Evolutionary conservation across 1,284 basidiomycete genomes (phyloP).

Genomic region (Cystobasidium pallidum): DNA sequence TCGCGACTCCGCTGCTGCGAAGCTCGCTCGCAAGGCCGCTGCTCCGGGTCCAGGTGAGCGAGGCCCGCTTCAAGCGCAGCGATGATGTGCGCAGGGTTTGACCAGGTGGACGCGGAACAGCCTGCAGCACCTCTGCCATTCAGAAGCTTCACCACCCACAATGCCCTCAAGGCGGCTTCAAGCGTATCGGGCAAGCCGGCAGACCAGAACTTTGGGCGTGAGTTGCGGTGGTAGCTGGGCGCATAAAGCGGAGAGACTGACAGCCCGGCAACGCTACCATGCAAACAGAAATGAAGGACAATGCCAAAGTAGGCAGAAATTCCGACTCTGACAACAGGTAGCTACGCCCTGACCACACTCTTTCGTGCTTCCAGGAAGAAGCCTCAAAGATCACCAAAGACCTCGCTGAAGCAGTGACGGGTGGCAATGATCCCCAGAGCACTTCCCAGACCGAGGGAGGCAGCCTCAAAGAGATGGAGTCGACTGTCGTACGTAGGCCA

Average conservation of each 20-base stretch:
- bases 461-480: conserved; percentile 23
- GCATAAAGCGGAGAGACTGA: neutral
- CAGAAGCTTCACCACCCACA: conserved; percentile 23
- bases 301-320: conserved; percentile 45
- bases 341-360: too few relatives aligned
- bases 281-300: conserved; percentile 47
- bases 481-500: conserved; percentile 16
- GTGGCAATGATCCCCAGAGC: conserved; percentile 45
- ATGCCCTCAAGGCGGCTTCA: conserved; percentile 36
- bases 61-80: conserved; percentile 3
- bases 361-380: conserved; percentile 38
- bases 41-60: conserved; percentile 18
- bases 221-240: conserved; percentile 1
- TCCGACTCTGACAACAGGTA: too few relatives aligned
- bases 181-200: conserved; percentile 46
- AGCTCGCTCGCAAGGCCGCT: conserved; percentile 13
- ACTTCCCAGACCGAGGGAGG: conserved; percentile 25
- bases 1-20: conserved; percentile 20
- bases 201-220: conserved; percentile 25
- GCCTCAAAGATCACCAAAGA: conserved; percentile 46
- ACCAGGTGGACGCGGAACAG: neutral
- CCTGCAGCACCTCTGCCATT: neutral
- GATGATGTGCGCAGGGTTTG: neutral
- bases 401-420: conserved; percentile 46
- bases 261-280: neutral